phyloP scores from a whole-genome alignment of 768 basidiomycete genomes.

The Trametes cingulata region DNA sequence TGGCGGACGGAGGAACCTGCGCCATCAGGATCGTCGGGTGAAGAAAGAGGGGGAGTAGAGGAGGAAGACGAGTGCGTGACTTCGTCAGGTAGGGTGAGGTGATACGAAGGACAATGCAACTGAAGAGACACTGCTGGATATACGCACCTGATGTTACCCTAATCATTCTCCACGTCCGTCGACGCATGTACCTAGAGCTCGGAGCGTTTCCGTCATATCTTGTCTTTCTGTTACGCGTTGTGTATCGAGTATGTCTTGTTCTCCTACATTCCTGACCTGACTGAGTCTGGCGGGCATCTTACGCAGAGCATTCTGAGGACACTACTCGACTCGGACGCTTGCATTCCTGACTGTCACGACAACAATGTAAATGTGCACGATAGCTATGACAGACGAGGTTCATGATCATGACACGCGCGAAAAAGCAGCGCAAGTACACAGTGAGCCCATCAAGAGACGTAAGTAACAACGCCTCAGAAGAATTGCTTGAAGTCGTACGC shows the following conservation, averaged over 20 bases:
- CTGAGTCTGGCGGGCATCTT: no score
- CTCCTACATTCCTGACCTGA: no score
- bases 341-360: no score
- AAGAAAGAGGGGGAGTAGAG: neutral
- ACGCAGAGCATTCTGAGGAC: no score
- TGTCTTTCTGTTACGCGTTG: neutral
- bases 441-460: no score
- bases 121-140: constrained; percentile 11
- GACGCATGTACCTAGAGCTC: neutral
- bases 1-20: constrained; percentile 36
- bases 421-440: no score
- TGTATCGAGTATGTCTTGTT: neutral
- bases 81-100: neutral
- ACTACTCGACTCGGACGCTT: no score
- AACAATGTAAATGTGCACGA: no score
- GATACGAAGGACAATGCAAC: neutral
- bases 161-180: neutral
- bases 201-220: neutral
- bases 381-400: no score
- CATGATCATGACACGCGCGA: no score
- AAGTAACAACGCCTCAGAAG: constrained; percentile 38
- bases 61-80: no score
- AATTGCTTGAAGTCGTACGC: constrained; percentile 63
- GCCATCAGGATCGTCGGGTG: constrained; percentile 33
- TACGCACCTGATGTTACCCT: constrained; percentile 7